Evolutionary conservation across 2,329 filamentous ascomycete species (phyloP).

Genomic region (Apiospora koreana): DNA sequence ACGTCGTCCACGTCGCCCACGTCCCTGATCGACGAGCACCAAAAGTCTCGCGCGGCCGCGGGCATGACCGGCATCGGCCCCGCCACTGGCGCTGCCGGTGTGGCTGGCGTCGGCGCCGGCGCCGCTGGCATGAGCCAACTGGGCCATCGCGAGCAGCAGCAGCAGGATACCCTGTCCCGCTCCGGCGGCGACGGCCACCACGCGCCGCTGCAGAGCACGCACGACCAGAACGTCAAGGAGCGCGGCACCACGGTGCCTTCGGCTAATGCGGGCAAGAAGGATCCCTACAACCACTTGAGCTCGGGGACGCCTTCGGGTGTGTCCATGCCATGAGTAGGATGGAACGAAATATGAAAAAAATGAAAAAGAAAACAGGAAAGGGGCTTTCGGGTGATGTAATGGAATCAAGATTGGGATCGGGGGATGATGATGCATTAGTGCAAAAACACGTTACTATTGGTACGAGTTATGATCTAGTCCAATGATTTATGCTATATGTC

Average conservation of each 20-base stretch:
- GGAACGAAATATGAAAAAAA: too few relatives aligned
- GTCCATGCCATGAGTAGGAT: not conserved
- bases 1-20: not conserved
- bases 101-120: not conserved
- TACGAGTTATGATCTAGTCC: not conserved
- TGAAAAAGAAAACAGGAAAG: too few relatives aligned
- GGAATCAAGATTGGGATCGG: not conserved
- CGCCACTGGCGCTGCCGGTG: not conserved
- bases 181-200: not conserved
- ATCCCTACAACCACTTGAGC: not conserved
- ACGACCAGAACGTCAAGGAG: not conserved
- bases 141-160: not conserved
- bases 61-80: not conserved
- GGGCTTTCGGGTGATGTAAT: not conserved
- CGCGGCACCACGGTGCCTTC: not conserved
- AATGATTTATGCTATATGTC: not conserved
- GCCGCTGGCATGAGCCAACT: not conserved
- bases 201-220: not conserved
- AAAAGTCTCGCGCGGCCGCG: not conserved
- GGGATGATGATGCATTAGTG: not conserved
- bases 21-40: not conserved
- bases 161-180: not conserved
- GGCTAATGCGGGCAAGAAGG: not conserved
- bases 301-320: slow-evolving; percentile 3
- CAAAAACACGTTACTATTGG: not conserved